Base-by-base conservation (phyloP, 2,329 filamentous ascomycete species). In the Botrytis hyacinthi region DNA sequence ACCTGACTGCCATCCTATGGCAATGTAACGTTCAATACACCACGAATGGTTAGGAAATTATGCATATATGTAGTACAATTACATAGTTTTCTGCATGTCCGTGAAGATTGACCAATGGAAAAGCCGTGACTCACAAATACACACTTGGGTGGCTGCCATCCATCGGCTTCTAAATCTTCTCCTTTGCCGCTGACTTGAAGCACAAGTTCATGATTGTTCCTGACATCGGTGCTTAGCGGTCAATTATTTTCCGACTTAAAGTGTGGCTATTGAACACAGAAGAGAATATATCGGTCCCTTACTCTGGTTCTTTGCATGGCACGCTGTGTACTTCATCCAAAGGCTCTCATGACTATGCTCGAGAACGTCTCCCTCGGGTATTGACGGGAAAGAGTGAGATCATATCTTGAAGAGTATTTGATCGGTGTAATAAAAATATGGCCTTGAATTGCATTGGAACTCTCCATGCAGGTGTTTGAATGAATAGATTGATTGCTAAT, bases 211-310 rank as follows among this genome's bases (percentile, higher is more conserved):
- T 37, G 40, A 42, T 22, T 57, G 9, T 57, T 9, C 35, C 29
- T 68, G 48, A 57, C 26, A 57, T 57, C 48, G 66, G 66, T 57
- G 66, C 66, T 57, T 57, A 32, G n/a, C 48, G n/a, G 46, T 32
- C 29, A 18, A 26, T 22, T 57, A 26, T 22, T 8, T 26, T 32
- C 66, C 66, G 66, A 57, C 26, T 5, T 6, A 42, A 20, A 32
- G 37, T 18, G 29, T n/a, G 46, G 26, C 8, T 57, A 18, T 32
- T 68, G 35, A 57, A 42, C 66, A 57, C 37, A 12, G 35, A 40
- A 57, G 35, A 57, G 35, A 54, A 68, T 32, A 26, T 37, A 42
- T 54, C 35, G 48, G 35, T 22, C 10, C 6, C 26, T 16, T 18
- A 18, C 18, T 57, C 9, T 16, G 22, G 35, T 54, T 40, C 32